Base-by-base conservation (phyloP, 2,329 filamentous ascomycete species). In the Aquanectria penicillioides region DNA sequence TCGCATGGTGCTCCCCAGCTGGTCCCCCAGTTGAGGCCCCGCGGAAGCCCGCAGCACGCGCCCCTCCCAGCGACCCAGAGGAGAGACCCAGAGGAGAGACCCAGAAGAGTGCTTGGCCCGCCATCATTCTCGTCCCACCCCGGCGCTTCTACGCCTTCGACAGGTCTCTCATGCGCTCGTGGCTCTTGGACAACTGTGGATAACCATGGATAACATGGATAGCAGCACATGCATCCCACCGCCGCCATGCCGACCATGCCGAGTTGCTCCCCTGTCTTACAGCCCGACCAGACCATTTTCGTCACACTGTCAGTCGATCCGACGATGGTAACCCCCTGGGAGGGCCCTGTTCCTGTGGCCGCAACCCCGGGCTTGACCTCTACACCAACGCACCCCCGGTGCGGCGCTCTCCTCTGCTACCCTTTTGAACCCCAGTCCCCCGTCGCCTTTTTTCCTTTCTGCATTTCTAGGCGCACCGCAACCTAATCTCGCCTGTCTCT, bases 291-390 rank as follows among this genome's bases (percentile, higher is more conserved):
- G 46, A 43, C 48, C 55, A 48, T 15, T 37, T 36, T 18, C 31
- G 59, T 62, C 37, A 43, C 59, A 56, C 52, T 53, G 40, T 56
- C 60, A 56, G 56, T 60, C 51, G 61, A 64, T 64, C 55, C 51
- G 40, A 59, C 54, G 18, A 55, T 44, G 37, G 47, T 33, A 38
- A 28, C 28, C 57, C 33, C 44, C 41, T 40, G 2, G 47, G 41
- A 47, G 40, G 40, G 4, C 17, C 25, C 26, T 34, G n/a, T 11
- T 37, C 46, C 40, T 34, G n/a, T n/a, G n/a, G n/a, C 47, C 26
- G 33, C 20, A 13, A 28, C 34, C 52, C 43, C 13, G 22, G 40
- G 10, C 40, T n/a, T 44, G 5, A 23, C 25, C 40, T 34, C 31
- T 6, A 34, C 31, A 13, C 11, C 31, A 41, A 50, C 51, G 49